Percentiles rank a stretch among this genome's conserved stretches.
phyloP scores from a whole-genome alignment of 2,329 filamentous ascomycete genomes.

The Aspergillus versicolor region DNA sequence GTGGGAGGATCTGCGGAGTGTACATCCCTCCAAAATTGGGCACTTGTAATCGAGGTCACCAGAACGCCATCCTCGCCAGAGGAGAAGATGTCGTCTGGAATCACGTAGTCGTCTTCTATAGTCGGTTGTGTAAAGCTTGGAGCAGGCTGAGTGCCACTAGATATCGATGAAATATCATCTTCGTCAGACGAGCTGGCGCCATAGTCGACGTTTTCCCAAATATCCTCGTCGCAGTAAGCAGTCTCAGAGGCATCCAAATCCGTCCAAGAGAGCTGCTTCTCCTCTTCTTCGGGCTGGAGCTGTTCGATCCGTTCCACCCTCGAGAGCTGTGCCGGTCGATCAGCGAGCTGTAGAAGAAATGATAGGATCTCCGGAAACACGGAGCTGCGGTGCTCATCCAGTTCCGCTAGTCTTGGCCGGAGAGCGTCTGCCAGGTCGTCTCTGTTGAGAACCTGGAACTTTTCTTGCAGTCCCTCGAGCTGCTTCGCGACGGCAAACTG shows the following conservation, averaged over 20 bases:
- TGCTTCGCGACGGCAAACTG: slow-evolving; percentile 69
- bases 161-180: slow-evolving; percentile 35
- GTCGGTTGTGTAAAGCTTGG: slow-evolving; percentile 27
- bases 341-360: slow-evolving; percentile 76
- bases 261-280: slow-evolving; percentile 67
- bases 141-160: slow-evolving; percentile 32
- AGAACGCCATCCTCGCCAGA: slow-evolving; percentile 34
- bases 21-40: slow-evolving; percentile 50
- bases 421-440: slow-evolving; percentile 76
- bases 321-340: slow-evolving; percentile 72
- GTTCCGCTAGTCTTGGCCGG: slow-evolving; percentile 56
- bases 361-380: slow-evolving; percentile 79
- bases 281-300: slow-evolving; percentile 49
- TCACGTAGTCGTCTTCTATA: slow-evolving; percentile 33
- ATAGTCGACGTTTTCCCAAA: slow-evolving; percentile 44
- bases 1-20: slow-evolving; percentile 18
- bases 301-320: slow-evolving; percentile 62
- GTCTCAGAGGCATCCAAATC: slow-evolving; percentile 76
- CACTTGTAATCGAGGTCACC: slow-evolving; percentile 39
- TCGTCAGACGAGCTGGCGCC: slow-evolving; percentile 41
- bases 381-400: slow-evolving; percentile 56
- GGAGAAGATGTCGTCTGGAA: slow-evolving; percentile 34
- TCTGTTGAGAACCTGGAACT: slow-evolving; percentile 75
- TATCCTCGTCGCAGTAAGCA: slow-evolving; percentile 54
- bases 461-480: slow-evolving; percentile 76